phyloP scores from a whole-genome alignment of 352 stramenopile genomes.

The Pythium scleroteichum region DNA sequence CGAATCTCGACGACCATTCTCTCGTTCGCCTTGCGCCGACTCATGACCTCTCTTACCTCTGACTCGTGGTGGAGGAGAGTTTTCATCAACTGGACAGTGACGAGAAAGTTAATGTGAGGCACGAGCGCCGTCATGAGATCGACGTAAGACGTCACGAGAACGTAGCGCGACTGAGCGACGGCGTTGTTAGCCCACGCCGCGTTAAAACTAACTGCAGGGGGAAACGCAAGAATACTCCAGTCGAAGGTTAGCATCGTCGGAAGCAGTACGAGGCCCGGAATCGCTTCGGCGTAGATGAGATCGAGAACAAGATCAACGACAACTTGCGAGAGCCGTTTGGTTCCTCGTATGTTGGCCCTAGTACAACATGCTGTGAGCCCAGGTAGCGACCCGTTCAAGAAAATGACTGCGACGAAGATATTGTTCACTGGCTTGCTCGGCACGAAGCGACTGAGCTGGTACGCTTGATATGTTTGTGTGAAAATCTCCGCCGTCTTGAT shows the following conservation, averaged over 20 bases:
- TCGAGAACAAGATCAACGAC: constrained; percentile 7
- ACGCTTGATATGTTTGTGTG: constrained; percentile 16
- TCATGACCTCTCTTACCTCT: neutral
- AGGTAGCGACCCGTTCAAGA: neutral
- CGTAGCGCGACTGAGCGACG: neutral
- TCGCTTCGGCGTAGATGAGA: constrained; percentile 2
- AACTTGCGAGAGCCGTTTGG: neutral
- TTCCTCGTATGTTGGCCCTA: neutral
- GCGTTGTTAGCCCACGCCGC: constrained; percentile 5
- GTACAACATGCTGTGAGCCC: neutral
- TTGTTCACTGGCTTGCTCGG: constrained; percentile 1
- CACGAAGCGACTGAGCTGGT: constrained; percentile 10
- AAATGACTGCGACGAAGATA: constrained; percentile 2
- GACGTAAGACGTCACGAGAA: constrained; percentile 15
- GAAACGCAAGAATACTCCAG: neutral
- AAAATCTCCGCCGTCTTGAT: neutral
- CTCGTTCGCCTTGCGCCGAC: no score
- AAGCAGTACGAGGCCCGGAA: neutral
- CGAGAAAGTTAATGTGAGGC: constrained; percentile 10
- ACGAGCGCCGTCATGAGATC: constrained; percentile 15
- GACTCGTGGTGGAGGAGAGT: neutral
- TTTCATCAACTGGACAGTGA: neutral
- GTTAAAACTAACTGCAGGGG: neutral
- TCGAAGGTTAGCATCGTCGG: neutral
- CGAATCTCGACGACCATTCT: no score